Conservation (phyloP, 2,329 filamentous ascomycete species). For the Fusarium pininemorale region DNA sequence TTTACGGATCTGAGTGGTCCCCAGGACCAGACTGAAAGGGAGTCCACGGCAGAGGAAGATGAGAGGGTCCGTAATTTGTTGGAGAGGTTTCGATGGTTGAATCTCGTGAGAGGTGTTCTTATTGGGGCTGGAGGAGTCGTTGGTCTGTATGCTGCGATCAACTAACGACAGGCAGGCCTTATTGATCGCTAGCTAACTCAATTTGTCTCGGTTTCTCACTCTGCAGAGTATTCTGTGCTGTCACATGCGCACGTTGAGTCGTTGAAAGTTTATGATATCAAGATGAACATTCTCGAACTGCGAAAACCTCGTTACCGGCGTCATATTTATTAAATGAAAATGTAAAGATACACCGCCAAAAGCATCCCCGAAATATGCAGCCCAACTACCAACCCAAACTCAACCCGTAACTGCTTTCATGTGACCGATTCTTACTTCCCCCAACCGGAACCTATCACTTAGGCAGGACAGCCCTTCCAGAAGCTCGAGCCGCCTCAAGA, state of each 20-base stretch:
- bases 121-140: constrained; percentile 1
- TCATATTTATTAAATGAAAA: not conserved
- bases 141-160: not conserved
- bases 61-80: not conserved
- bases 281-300: accelerated
- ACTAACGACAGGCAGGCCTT: accelerated
- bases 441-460: not conserved
- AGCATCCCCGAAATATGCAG: not conserved
- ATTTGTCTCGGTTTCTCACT: accelerated
- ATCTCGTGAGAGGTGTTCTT: not conserved
- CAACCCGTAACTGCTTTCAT: too few species aligned
- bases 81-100: constrained; percentile 4
- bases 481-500: constrained; percentile 46
- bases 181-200: too few species aligned
- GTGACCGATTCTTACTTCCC: too few species aligned
- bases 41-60: not conserved
- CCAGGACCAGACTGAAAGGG: accelerated
- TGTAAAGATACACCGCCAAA: not conserved
- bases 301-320: not conserved
- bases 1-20: not conserved
- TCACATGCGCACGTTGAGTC: accelerated
- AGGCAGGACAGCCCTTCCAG: constrained; percentile 37
- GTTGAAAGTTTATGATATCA: too few species aligned
- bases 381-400: not conserved
- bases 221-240: accelerated